Base-by-base conservation (phyloP, 176 grass and related monocot genomes). In the Musa itinerans region DNA sequence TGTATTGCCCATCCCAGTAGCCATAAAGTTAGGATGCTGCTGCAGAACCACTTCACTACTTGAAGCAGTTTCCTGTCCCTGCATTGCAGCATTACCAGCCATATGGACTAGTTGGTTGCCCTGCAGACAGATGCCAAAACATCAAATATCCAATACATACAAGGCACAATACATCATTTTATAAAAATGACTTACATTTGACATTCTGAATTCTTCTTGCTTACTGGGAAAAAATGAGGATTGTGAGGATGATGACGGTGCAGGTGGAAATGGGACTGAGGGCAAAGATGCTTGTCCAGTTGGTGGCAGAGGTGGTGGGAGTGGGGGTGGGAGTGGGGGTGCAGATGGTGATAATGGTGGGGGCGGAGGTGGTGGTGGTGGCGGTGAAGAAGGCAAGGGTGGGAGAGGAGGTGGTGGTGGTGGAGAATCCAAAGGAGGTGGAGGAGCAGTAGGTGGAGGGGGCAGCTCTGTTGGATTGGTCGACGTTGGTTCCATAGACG, bases 381-480 rank as follows among this genome's bases (percentile, higher is more conserved):
- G 85, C 8, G 92, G 76, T 43, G 94, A 89, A 78, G 95, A 87
- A 63, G 93, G 82, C 55, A 89, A 89, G 50, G 90, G 90, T 58
- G 84, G 84, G 16, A 75, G 70, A 9, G 85, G 85, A 27, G 95
- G 90, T 15, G 75, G 88, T 76, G 72, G 75, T 57, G 95, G 88
- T 62, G 88, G 88, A 74, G 81, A 87, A 87, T 94, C 84, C 16
- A 82, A 77, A 68, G 86, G 83, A 82, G 83, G 86, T 0, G 84
- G 90, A 19, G 95, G 95, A 85, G 80, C 86, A 10, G 83, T 75
- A n/a, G 79, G 83, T 71, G 85, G 86, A 82, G 86, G 88, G n/a
- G 84, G 88, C 13, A 87, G 80, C 54, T 87, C 87, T 73, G 64
- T 81, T 76, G 86, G 77, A 76, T 81, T 63, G 71, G 55, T 81